Evolutionary conservation across 1,284 basidiomycete species (phyloP).

Genomic region (Ustilago trichophora): DNA sequence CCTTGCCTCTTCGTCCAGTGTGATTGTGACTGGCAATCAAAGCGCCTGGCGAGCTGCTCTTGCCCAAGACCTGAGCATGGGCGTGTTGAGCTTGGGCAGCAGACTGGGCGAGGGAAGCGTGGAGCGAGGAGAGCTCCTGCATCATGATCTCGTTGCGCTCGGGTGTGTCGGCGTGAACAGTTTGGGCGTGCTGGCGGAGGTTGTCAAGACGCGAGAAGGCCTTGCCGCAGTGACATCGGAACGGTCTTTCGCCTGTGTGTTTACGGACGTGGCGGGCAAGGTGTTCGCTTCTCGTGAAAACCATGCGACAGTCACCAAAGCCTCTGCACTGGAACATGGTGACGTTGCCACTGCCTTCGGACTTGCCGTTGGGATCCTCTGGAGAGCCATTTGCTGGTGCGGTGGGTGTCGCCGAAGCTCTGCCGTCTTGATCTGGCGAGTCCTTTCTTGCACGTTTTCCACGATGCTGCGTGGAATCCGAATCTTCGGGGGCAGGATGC

Average conservation of each 20-base stretch:
- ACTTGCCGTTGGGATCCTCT: slow-evolving; percentile 22
- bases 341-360: slow-evolving; percentile 68
- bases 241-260: slow-evolving; percentile 95
- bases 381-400: slow-evolving; percentile 3
- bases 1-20: slow-evolving; percentile 33
- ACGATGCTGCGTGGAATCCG: slow-evolving; percentile 3
- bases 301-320: slow-evolving; percentile 94
- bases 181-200: slow-evolving; percentile 92
- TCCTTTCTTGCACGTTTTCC: slow-evolving; percentile 23
- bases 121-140: slow-evolving; percentile 83
- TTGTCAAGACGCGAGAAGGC: slow-evolving; percentile 96
- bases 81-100: slow-evolving; percentile 59
- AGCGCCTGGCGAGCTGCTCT: slow-evolving; percentile 43
- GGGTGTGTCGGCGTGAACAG: slow-evolving; percentile 86
- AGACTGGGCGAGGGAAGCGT: slow-evolving; percentile 76
- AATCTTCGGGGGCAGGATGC: slow-evolving; percentile 5
- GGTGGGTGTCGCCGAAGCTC: background rate
- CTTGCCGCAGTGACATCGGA: slow-evolving; percentile 89
- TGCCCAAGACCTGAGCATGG: slow-evolving; percentile 53
- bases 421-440: slow-evolving; percentile 16
- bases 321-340: slow-evolving; percentile 95
- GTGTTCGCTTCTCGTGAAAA: slow-evolving; percentile 93
- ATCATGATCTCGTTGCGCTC: slow-evolving; percentile 91
- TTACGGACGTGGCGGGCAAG: slow-evolving; percentile 94
- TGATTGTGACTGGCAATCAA: slow-evolving; percentile 47